Evolutionary conservation across 2,329 filamentous ascomycete genomes (phyloP).

Genomic region (Moelleriella libera): DNA sequence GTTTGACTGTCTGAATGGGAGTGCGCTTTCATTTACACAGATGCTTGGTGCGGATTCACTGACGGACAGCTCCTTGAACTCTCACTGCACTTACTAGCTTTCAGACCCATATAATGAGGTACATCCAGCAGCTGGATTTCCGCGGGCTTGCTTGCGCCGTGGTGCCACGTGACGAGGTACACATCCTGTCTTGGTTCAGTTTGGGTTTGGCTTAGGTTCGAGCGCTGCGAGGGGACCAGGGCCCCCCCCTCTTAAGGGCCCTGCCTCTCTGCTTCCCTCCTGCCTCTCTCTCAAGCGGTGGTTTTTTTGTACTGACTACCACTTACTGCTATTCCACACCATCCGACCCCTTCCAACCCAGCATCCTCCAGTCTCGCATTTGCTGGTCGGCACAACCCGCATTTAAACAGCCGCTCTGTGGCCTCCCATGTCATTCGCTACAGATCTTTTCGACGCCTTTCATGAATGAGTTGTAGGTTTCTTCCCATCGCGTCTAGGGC

Average conservation of each 20-base stretch:
- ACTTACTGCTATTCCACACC: constrained; percentile 11
- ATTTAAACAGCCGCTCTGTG: background rate
- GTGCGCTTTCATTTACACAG: too few species aligned
- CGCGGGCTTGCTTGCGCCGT: too few species aligned
- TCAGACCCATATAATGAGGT: too few species aligned
- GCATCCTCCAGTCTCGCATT: constrained; percentile 12
- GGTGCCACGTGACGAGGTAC: too few species aligned
- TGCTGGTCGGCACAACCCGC: constrained; percentile 3
- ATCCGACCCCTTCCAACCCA: constrained; percentile 18
- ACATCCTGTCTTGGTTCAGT: too few species aligned
- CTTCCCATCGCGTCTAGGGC: constrained; percentile 7
- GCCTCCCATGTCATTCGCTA: constrained; percentile 6
- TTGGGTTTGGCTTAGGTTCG: too few species aligned
- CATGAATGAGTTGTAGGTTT: constrained; percentile 38
- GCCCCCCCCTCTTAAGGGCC: constrained; percentile 4
- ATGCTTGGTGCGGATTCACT: too few species aligned
- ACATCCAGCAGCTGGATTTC: too few species aligned
- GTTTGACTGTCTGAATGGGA: too few species aligned
- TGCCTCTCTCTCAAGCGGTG: constrained; percentile 19
- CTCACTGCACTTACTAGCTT: too few species aligned
- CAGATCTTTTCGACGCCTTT: constrained; percentile 23
- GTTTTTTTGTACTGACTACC: constrained; percentile 16
- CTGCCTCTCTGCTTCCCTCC: constrained; percentile 24
- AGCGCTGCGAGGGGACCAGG: background rate
- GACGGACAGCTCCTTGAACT: too few species aligned